A percentile compares a stretch with the other conserved stretches of the same genome.
Evolutionary conservation across 768 basidiomycete species (phyloP).

Genomic region (Phanerochaete sordida): DNA sequence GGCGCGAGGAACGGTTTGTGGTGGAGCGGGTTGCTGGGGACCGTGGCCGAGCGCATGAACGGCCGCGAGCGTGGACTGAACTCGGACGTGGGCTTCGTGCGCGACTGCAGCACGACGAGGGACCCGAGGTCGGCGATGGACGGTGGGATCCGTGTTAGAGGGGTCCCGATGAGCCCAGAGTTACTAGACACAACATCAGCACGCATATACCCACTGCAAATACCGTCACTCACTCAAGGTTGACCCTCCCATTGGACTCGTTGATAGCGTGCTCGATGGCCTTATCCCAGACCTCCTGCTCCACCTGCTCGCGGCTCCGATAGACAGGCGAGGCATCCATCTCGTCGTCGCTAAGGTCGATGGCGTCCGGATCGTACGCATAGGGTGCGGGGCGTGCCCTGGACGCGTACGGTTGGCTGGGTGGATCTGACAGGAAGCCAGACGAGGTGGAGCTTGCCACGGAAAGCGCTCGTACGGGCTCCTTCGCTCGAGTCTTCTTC

Average conservation of each 20-base stretch:
- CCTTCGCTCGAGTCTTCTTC: conserved; percentile 13
- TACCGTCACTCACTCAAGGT: conserved; percentile 45
- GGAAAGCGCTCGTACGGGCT: background rate
- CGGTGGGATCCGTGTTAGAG: conserved; percentile 41
- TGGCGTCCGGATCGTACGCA: background rate
- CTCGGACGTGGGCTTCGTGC: conserved; percentile 16
- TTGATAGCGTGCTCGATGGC: conserved; percentile 43
- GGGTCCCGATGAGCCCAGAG: background rate
- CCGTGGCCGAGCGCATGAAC: conserved; percentile 19
- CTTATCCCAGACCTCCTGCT: conserved; percentile 46
- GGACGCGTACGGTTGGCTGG: background rate
- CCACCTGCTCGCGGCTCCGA: conserved; percentile 17
- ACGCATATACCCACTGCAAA: background rate
- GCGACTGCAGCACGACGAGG: conserved; percentile 41
- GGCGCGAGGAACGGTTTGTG: conserved; percentile 13
- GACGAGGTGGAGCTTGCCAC: background rate
- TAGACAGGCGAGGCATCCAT: background rate
- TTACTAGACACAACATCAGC: background rate
- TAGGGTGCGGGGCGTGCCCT: background rate
- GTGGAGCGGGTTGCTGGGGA: conserved; percentile 13
- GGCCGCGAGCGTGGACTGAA: conserved; percentile 23
- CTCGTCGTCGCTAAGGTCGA: conserved; percentile 14
- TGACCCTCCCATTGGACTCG: conserved; percentile 44
- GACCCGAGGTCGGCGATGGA: conserved; percentile 43
- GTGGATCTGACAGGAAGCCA: background rate